Evolutionary conservation across 2,329 filamentous ascomycete species (phyloP).

Genomic region (Neophaeococcomyces aloes): DNA sequence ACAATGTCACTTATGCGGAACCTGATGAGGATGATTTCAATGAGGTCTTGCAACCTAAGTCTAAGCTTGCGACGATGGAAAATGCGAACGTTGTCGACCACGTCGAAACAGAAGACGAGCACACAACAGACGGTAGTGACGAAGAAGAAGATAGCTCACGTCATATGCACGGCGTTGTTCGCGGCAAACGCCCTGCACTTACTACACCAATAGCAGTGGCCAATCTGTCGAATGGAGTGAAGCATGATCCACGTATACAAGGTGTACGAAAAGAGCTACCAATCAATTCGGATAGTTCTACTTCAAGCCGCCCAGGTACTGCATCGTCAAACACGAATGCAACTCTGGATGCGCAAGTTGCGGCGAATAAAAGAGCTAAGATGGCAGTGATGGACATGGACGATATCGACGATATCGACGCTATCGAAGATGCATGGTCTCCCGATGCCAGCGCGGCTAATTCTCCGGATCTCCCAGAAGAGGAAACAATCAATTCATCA

Average conservation of each 20-base stretch:
- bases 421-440: constrained; percentile 17
- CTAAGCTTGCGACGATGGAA: constrained; percentile 9
- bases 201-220: constrained; percentile 2
- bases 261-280: not conserved
- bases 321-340: constrained; percentile 4
- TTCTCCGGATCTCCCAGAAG: not conserved
- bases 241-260: not conserved
- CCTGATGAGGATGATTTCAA: constrained; percentile 20
- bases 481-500: not conserved
- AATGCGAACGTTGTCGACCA: constrained; percentile 9
- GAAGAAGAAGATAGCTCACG: constrained; percentile 1
- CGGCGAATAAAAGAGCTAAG: constrained; percentile 27
- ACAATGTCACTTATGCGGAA: constrained; percentile 18
- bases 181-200: constrained; percentile 3
- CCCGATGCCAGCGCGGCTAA: not conserved
- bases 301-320: not conserved
- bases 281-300: not conserved
- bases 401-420: constrained; percentile 19
- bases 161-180: not conserved
- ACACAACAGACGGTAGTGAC: not conserved
- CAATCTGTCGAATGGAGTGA: not conserved
- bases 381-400: constrained; percentile 25
- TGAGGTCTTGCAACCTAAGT: constrained; percentile 11
- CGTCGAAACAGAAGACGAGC: constrained; percentile 6
- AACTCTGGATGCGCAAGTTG: constrained; percentile 16